Evolutionary conservation across 768 basidiomycete genomes (phyloP).

Genomic region (Mrakia gelida): DNA sequence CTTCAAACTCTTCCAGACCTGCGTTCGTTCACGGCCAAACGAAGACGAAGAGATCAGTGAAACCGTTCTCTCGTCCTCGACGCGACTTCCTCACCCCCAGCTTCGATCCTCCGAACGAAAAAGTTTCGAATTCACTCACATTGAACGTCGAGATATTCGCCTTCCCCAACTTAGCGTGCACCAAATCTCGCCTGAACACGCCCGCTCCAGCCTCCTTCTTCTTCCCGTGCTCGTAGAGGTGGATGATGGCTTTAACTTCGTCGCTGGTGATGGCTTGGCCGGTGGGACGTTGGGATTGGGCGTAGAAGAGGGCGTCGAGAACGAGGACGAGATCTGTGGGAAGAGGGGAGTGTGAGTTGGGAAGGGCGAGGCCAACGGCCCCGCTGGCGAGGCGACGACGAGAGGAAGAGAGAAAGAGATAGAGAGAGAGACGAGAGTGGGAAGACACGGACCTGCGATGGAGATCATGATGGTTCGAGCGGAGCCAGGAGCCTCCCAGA

Average conservation of each 20-base stretch:
- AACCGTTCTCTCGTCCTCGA: background rate
- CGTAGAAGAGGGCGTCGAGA: constrained; percentile 27
- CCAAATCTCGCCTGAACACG: constrained; percentile 4
- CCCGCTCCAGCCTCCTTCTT: constrained; percentile 1
- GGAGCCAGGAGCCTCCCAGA: constrained; percentile 27
- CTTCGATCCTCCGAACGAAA: no score
- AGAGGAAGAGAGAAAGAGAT: background rate
- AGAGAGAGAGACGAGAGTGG: no score
- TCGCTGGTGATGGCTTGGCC: constrained; percentile 15
- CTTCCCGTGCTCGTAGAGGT: constrained; percentile 20
- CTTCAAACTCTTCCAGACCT: constrained; percentile 24
- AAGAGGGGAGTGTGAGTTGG: background rate
- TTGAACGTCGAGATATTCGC: constrained; percentile 25
- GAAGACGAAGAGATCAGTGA: background rate
- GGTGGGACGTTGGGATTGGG: constrained; percentile 5
- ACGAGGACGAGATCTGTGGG: constrained; percentile 26
- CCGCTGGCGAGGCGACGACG: background rate
- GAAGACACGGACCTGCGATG: constrained; percentile 24
- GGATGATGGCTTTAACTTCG: constrained; percentile 24
- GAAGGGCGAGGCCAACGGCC: background rate
- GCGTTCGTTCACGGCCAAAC: no score
- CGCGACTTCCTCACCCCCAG: no score
- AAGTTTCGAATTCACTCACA: background rate
- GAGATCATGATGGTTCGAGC: constrained; percentile 24
- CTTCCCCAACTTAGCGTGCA: constrained; percentile 20